Conservation (phyloP, 805 yeast species). For the Kuraishia ogatae region DNA sequence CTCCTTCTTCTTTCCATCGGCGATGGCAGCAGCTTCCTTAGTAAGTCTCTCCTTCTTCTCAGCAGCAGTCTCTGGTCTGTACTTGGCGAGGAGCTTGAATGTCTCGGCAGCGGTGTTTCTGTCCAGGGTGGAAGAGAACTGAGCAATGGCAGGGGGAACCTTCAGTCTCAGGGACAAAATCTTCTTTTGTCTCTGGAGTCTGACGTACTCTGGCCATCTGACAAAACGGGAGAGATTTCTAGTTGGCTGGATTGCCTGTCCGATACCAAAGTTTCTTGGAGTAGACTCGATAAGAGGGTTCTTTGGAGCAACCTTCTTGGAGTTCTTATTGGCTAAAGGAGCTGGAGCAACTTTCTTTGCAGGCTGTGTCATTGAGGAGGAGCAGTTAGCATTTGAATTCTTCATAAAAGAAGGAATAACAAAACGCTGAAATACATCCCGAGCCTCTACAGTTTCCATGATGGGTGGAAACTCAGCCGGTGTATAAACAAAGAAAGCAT, state of each 20-base stretch:
- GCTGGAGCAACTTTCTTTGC: slow-evolving; percentile 93
- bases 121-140: slow-evolving; percentile 93
- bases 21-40: slow-evolving; percentile 98
- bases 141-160: slow-evolving; percentile 98
- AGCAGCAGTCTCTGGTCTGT: slow-evolving; percentile 95
- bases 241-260: slow-evolving; percentile 92
- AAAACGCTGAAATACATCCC: not conserved
- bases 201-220: slow-evolving; percentile 98
- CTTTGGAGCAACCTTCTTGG: slow-evolving; percentile 39
- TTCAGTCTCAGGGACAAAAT: slow-evolving; percentile 90
- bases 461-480: slow-evolving; percentile 3
- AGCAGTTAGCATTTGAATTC: slow-evolving; percentile 6
- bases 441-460: slow-evolving; percentile 4
- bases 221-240: slow-evolving; percentile 95
- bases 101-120: slow-evolving; percentile 98
- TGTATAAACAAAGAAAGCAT: slow-evolving; percentile 1
- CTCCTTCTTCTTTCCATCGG: slow-evolving; percentile 95
- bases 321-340: slow-evolving; percentile 80
- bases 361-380: slow-evolving; percentile 28
- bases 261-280: slow-evolving; percentile 93
- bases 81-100: slow-evolving; percentile 96
- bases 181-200: slow-evolving; percentile 98
- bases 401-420: not conserved
- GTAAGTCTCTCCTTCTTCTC: slow-evolving; percentile 99
- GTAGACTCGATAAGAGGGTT: slow-evolving; percentile 87